Evolutionary conservation across 441 rosid species (phyloP), one percentile per base, ranked within the genome.

Genomic region (Sinapis alba): DNA sequence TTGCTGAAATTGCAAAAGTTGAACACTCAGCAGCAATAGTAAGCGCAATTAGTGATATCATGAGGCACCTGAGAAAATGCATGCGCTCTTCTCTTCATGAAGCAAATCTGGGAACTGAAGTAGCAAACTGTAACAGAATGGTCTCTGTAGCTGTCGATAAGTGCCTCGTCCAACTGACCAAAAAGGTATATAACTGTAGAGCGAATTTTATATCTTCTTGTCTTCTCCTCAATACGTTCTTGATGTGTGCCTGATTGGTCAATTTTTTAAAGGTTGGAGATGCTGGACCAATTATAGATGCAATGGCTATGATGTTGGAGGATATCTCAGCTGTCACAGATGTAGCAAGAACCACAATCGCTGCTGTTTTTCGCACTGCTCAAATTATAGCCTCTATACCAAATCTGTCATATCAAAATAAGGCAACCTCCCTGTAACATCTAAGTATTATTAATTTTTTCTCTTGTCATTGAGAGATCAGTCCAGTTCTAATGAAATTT

Each of bases 281-380:
- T 80, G 94, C 97, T 56, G 93, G 97, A 62, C 94, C 97, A 26
- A 85, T 91, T 77, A 90, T 96, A 77, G 96, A 91, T 74, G 83
- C 89, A 30, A 90, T 92, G 97, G 96, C 98, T 73, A 82, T 81
- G 78, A 89, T 88, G 90, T 79, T 96, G 86, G 98, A 93, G 84
- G 90, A 90, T 80, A 87, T 92, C 75, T 87, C 98, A 68, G 84
- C 80, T 82, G 74, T 88, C 81, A 82, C 91, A 51, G 86, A 85
- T 56, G 85, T 89, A 63, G 89, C 94, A 69, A 86, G 92, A 84
- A 86, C 92, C 27, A 93, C 96, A 23, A 80, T 91, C 41, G 79
- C 84, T 73, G 86, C 89, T 72, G 91, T 93, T 79, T 94, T 92
- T 71, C 99, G 98, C 18, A 84, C 97, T 27, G 94, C 97, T 69